phyloP scores from a whole-genome alignment of 495 filamentous ascomycete species.

The Evernia prunastri region DNA sequence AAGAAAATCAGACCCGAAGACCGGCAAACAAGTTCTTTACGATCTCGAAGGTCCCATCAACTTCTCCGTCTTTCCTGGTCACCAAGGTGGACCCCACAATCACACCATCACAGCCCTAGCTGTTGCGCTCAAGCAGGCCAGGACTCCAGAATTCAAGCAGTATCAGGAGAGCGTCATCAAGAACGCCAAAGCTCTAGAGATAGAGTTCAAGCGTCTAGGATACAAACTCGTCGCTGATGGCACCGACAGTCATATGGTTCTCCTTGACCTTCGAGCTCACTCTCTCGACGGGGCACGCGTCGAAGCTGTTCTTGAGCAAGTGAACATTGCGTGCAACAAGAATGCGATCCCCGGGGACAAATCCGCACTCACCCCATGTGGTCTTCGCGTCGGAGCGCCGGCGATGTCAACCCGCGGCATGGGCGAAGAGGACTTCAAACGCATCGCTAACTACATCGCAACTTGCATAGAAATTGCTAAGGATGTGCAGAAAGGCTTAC shows the following conservation, averaged over 20 bases:
- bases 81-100: slow-evolving; percentile 99
- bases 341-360: slow-evolving; percentile 98
- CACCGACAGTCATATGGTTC: slow-evolving; percentile 97
- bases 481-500: slow-evolving; percentile 72
- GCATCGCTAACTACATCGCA: slow-evolving; percentile 85
- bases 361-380: slow-evolving; percentile 88
- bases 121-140: slow-evolving; percentile 93
- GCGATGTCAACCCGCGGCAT: slow-evolving; percentile 96
- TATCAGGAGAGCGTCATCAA: slow-evolving; percentile 91
- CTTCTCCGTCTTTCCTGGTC: slow-evolving; percentile 98
- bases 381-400: slow-evolving; percentile 91
- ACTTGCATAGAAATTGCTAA: slow-evolving; percentile 73
- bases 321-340: slow-evolving; percentile 99
- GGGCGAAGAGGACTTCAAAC: slow-evolving; percentile 87
- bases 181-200: slow-evolving; percentile 87
- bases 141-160: slow-evolving; percentile 85
- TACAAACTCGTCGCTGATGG: slow-evolving; percentile 94
- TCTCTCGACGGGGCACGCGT: slow-evolving; percentile 88
- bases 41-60: slow-evolving; percentile 96
- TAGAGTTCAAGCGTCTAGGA: slow-evolving; percentile 69
- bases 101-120: slow-evolving; percentile 99
- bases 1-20: slow-evolving; percentile 78
- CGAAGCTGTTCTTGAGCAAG: slow-evolving; percentile 92
- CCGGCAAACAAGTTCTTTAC: slow-evolving; percentile 82
- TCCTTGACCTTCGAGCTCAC: slow-evolving; percentile 79